A percentile compares a stretch with the other conserved stretches of the same genome.
Evolutionary conservation across 805 yeast species (phyloP).

Genomic region (Blastobotrys mokoenaii): DNA sequence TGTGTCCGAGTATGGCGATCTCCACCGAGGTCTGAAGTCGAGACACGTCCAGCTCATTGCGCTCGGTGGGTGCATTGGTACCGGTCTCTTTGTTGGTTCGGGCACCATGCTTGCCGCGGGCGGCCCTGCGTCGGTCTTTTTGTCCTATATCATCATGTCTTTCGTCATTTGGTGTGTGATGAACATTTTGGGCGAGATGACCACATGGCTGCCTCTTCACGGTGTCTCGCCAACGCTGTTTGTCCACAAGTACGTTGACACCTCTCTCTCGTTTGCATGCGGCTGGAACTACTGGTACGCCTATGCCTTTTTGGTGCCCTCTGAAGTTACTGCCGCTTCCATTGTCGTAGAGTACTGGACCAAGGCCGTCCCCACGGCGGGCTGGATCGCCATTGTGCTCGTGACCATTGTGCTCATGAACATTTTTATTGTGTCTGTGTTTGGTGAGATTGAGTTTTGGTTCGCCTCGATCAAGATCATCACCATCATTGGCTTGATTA

Average conservation of each 20-base stretch:
- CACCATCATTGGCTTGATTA: constrained; percentile 55
- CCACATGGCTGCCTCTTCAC: constrained; percentile 45
- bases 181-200: constrained; percentile 52
- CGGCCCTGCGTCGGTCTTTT: constrained; percentile 64
- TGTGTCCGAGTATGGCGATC: constrained; percentile 10
- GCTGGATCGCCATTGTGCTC: constrained; percentile 47
- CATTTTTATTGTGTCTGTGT: constrained; percentile 41
- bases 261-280: constrained; percentile 50
- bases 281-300: constrained; percentile 44
- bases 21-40: constrained; percentile 35
- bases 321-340: constrained; percentile 37
- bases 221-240: constrained; percentile 59
- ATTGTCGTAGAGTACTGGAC: constrained; percentile 41
- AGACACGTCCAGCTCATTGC: constrained; percentile 70
- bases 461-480: constrained; percentile 53
- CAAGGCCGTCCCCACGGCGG: constrained; percentile 39
- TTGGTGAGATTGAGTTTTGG: constrained; percentile 56
- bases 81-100: constrained; percentile 70
- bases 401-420: constrained; percentile 35
- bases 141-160: constrained; percentile 56
- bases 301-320: constrained; percentile 39
- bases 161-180: constrained; percentile 57
- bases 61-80: constrained; percentile 70
- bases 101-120: constrained; percentile 53
- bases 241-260: constrained; percentile 51